Evolutionary conservation across 352 stramenopile species (phyloP).

Genomic region (Globisporangium perplexum): DNA sequence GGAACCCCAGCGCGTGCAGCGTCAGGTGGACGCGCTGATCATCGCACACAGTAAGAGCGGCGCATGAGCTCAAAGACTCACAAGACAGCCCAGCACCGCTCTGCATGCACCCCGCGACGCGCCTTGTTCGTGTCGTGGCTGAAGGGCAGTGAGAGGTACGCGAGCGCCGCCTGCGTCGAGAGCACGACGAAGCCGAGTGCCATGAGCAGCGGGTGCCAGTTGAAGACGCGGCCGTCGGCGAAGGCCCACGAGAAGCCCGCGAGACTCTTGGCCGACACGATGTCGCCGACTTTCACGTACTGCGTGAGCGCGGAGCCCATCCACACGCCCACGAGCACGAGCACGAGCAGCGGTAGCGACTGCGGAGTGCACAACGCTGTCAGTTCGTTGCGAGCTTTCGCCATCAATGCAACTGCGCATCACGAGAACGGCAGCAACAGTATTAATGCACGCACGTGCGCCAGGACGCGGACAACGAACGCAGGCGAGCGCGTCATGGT

Average conservation of each 20-base stretch:
- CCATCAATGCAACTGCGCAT: neutral
- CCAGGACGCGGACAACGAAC: conserved; percentile 4
- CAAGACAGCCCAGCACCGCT: too few relatives aligned
- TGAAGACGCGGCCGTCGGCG: conserved; percentile 68
- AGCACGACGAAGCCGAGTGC: conserved; percentile 79
- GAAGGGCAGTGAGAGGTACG: conserved; percentile 66
- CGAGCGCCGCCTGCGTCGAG: conserved; percentile 57
- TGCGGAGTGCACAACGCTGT: conserved; percentile 8
- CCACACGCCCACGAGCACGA: conserved; percentile 71
- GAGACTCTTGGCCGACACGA: conserved; percentile 37
- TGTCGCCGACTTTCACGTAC: conserved; percentile 35
- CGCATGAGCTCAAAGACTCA: neutral
- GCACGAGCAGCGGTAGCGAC: conserved; percentile 42
- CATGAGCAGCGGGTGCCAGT: conserved; percentile 87
- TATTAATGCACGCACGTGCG: conserved; percentile 5
- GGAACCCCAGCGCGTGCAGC: conserved; percentile 57
- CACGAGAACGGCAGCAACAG: neutral
- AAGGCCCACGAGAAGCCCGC: conserved; percentile 67
- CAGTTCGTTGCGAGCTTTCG: neutral
- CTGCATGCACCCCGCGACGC: neutral
- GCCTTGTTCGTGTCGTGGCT: conserved; percentile 66
- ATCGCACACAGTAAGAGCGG: too few relatives aligned
- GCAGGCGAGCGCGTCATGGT: neutral
- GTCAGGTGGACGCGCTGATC: conserved; percentile 58
- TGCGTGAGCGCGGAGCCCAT: conserved; percentile 62